Evolutionary conservation across 129 eudicot species (phyloP), one percentile per base, ranked within the genome.

Genomic region (Flaveria brownii): DNA sequence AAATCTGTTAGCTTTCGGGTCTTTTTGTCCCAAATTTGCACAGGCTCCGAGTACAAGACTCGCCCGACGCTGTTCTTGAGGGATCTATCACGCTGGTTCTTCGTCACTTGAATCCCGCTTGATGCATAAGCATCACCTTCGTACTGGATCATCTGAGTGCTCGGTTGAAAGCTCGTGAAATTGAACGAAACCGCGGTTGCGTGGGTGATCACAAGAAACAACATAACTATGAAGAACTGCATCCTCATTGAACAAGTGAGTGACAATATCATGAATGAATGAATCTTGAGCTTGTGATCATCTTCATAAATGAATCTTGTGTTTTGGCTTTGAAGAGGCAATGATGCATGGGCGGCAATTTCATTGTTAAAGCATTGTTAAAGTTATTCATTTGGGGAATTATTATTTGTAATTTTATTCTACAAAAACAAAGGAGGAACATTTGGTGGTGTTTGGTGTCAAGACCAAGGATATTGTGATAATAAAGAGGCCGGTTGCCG

Each of bases 111-210:
- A 49, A 80, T 72, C 15, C 82, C 88, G 5, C 39, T 77, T 0
- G 85, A 78, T 41, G 88, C 57, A 73, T 80, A 84, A 4, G 88
- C 85, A 10, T 84, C 82, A 13, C 88, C 88, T 80, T 84, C 85
- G 75, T 80, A 84, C 56, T 77, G 18, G 18, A 81, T 84, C 45
- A 49, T 77, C 55, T 41, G 68, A 26, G 56, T 76, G 77, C 72
- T 84, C 1, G 82, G 88, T 70, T 72, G 66, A 68, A 84, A 80
- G 56, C 70, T 73, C 0, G 83, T 23, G 13, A 84, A 84, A n/a
- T 77, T 84, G 82, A 84, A 77, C 1, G 77, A 80, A 68, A 73
- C 5, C 16, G 88, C 81, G 78, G 52, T 39, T 51, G 22, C 79
- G 1, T 15, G 73, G 76, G 65, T 20, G 22, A 20, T 26, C 49